Conservation (phyloP, 768 basidiomycete genomes). For the Hypsizygus marmoreus region DNA sequence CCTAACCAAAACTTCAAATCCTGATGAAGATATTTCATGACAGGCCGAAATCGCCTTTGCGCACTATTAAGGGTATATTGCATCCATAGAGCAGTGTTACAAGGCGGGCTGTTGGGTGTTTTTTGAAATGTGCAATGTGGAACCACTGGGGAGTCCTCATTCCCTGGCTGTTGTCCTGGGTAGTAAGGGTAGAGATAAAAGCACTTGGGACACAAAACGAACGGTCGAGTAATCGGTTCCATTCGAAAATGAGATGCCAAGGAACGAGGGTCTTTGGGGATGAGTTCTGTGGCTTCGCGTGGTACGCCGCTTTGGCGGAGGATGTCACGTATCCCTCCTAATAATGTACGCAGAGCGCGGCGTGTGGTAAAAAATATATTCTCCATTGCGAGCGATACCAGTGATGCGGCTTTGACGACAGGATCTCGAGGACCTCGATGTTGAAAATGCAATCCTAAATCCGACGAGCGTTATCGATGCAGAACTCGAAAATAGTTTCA, state of each 20-base stretch:
- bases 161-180: not conserved
- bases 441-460: not conserved
- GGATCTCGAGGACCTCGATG: not conserved
- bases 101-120: slow-evolving; percentile 13
- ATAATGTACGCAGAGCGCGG: not conserved
- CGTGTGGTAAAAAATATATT: not conserved
- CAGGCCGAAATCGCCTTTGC: slow-evolving; percentile 7
- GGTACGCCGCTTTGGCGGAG: not conserved
- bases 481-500: too few relatives aligned
- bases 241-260: not conserved
- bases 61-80: not conserved
- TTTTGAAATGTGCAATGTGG: slow-evolving; percentile 7
- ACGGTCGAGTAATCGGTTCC: not conserved
- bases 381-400: not conserved
- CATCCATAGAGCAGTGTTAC: slow-evolving; percentile 20
- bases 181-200: not conserved
- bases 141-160: not conserved
- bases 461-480: too few relatives aligned
- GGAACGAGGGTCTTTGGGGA: not conserved
- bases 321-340: not conserved
- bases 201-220: not conserved
- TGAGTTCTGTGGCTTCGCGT: not conserved
- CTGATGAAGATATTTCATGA: slow-evolving; percentile 21
- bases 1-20: slow-evolving; percentile 25
- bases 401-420: not conserved